Conservation (phyloP, 2,329 filamentous ascomycete species). For the Fusarium pininemorale region DNA sequence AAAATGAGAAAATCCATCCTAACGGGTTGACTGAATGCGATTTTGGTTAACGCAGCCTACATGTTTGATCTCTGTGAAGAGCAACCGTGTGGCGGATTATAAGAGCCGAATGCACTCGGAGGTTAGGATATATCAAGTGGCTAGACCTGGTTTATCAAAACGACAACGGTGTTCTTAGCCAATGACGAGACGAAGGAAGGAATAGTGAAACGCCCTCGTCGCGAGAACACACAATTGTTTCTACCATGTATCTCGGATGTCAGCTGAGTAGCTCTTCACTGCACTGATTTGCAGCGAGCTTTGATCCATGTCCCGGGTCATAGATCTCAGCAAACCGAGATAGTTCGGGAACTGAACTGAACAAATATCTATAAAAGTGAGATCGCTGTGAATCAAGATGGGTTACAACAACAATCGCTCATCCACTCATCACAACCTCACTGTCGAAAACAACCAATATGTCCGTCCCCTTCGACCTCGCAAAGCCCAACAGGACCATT, state of each 20-base stretch:
- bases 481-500: constrained; percentile 14
- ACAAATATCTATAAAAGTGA: neutral
- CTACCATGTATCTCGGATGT: neutral
- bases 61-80: neutral
- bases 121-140: neutral
- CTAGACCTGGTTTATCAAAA: neutral
- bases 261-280: too few species aligned
- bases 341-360: neutral
- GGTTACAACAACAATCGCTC: neutral
- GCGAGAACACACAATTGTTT: neutral
- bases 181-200: neutral
- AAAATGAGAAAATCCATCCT: rapidly evolving
- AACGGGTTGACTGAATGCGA: rapidly evolving
- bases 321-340: neutral
- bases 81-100: neutral
- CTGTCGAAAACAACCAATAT: neutral
- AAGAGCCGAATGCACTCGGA: constrained; percentile 11
- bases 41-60: too few species aligned
- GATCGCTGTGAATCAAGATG: rapidly evolving
- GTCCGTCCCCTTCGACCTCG: neutral
- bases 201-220: neutral
- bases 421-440: neutral
- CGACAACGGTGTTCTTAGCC: neutral
- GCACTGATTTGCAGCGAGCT: neutral
- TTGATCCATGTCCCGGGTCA: neutral